phyloP scores from a whole-genome alignment of 768 basidiomycete species.

The Suillus spraguei region DNA sequence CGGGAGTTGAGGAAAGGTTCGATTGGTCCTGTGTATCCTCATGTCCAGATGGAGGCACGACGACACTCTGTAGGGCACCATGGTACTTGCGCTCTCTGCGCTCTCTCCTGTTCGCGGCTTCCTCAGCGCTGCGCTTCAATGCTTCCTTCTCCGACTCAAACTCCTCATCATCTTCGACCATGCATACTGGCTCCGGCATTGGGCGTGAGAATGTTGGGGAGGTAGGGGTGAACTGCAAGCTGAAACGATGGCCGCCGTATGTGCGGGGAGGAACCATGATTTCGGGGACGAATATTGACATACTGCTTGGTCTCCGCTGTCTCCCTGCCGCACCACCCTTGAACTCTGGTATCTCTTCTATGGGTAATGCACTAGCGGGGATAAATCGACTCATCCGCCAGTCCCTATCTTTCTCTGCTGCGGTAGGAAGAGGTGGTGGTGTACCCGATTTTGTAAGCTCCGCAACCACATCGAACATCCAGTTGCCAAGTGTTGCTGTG shows the following conservation, averaged over 20 bases:
- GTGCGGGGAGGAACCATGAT: conserved; percentile 32
- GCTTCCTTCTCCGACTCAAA: conserved; percentile 50
- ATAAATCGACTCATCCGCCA: conserved; percentile 39
- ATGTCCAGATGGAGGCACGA: conserved; percentile 14
- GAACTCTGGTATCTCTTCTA: conserved; percentile 17
- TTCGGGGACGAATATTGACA: conserved; percentile 41
- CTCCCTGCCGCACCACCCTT: conserved; percentile 25
- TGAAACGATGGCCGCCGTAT: conserved; percentile 37
- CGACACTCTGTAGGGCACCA: background rate
- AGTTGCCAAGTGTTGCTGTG: conserved; percentile 59
- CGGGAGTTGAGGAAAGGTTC: conserved; percentile 15
- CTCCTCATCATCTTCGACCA: conserved; percentile 39
- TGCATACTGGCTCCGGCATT: conserved; percentile 16
- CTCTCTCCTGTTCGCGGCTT: conserved; percentile 41
- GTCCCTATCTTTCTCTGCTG: conserved; percentile 8
- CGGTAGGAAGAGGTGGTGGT: conserved; percentile 24
- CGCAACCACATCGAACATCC: conserved; percentile 83
- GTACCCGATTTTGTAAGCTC: conserved; percentile 52
- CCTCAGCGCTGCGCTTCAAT: conserved; percentile 40
- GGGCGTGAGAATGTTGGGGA: conserved; percentile 43
- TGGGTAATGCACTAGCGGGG: conserved; percentile 35
- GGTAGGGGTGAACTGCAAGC: conserved; percentile 69
- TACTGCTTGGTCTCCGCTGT: conserved; percentile 30
- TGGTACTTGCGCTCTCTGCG: conserved; percentile 23
- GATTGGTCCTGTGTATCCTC: conserved; percentile 8